Evolutionary conservation across 2,329 filamentous ascomycete genomes (phyloP).

Genomic region (Karstenula rhodostoma): DNA sequence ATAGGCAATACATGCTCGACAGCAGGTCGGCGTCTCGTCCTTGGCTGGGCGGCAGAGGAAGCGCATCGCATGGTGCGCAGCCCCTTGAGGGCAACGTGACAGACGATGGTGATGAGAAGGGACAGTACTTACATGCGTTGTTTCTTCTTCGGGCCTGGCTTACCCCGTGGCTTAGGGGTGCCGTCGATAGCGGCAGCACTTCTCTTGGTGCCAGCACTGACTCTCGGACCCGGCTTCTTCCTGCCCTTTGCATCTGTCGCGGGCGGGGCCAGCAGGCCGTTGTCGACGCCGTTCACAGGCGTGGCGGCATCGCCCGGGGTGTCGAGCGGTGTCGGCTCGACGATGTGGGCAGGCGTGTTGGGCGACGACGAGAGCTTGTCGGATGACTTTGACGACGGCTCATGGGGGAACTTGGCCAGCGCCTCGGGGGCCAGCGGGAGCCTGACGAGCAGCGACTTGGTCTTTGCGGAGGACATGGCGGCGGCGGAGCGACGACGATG

Average conservation of each 20-base stretch:
- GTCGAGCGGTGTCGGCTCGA: conserved; percentile 47
- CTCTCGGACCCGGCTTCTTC: conserved; percentile 77
- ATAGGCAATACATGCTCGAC: neutral
- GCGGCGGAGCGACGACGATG: conserved; percentile 32
- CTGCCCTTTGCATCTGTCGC: conserved; percentile 69
- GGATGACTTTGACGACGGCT: conserved; percentile 31
- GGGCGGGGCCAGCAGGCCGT: conserved; percentile 54
- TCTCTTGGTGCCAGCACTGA: conserved; percentile 63
- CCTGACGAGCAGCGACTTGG: conserved; percentile 44
- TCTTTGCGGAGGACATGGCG: conserved; percentile 46
- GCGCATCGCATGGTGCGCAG: neutral
- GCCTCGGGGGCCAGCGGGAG: conserved; percentile 43
- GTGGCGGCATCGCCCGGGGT: conserved; percentile 54
- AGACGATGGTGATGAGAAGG: conserved; percentile 1
- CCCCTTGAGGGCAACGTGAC: neutral
- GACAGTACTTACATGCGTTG: conserved; percentile 78
- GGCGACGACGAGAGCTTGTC: conserved; percentile 51
- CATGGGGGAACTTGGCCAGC: conserved; percentile 42
- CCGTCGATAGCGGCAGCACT: conserved; percentile 64
- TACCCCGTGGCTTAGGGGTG: conserved; percentile 75
- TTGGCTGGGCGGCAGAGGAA: neutral
- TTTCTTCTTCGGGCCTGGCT: conserved; percentile 97
- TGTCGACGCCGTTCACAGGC: conserved; percentile 42
- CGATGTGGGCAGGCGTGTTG: conserved; percentile 45
- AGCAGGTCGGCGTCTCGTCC: neutral